Conservation (phyloP, 2,329 filamentous ascomycete genomes). For the Pseudocercospora fijiensis region DNA sequence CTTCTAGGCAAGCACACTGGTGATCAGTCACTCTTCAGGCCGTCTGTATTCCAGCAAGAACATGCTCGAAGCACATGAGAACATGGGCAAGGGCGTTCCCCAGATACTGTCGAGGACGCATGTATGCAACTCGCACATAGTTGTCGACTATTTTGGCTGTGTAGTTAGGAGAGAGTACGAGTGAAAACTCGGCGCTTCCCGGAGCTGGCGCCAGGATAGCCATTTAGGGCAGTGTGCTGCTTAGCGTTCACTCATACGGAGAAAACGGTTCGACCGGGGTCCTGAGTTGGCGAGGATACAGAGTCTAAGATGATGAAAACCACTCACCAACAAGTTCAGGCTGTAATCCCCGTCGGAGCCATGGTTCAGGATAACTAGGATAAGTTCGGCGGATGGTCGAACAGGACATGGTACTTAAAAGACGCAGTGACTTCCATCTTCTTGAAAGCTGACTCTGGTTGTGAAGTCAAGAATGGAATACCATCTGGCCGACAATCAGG, state of each 20-base stretch:
- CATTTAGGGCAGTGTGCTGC: background rate
- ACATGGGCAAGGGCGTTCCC: background rate
- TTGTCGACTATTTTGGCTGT: background rate
- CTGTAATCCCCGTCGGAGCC: background rate
- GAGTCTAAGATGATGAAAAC: background rate
- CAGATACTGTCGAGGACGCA: background rate
- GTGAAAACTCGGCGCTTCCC: background rate
- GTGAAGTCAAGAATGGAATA: background rate
- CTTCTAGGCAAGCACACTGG: background rate
- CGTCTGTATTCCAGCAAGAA: background rate
- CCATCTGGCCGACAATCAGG: background rate
- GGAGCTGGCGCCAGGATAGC: background rate
- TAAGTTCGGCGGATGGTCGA: background rate
- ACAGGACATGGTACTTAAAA: background rate
- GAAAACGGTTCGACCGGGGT: background rate
- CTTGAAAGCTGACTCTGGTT: background rate
- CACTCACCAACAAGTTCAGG: background rate
- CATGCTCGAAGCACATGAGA: background rate
- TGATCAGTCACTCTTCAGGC: background rate
- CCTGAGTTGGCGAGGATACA: background rate
- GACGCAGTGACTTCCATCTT: background rate
- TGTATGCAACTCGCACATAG: background rate
- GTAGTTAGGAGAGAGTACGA: background rate
- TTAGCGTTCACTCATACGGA: background rate
- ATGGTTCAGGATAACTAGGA: background rate